Evolutionary conservation across 2,329 filamentous ascomycete species (phyloP).

Genomic region (Fusarium albosuccineum): DNA sequence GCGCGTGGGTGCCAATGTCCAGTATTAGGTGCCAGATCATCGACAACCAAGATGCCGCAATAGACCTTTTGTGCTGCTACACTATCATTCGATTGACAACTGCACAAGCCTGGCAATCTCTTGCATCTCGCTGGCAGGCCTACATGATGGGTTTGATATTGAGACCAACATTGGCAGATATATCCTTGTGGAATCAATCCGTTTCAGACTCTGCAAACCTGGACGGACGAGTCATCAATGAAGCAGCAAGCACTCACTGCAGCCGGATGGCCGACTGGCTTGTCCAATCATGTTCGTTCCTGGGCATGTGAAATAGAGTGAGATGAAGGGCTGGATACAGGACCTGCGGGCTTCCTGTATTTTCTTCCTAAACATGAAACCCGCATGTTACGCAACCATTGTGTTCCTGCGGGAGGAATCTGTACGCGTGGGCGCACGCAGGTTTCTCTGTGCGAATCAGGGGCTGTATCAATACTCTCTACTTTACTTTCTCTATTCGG

Average conservation of each 20-base stretch:
- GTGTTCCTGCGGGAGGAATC: not conserved
- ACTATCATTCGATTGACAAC: not conserved
- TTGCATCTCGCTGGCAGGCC: not conserved
- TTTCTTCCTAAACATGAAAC: conserved; percentile 26
- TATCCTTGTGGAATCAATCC: conserved; percentile 13
- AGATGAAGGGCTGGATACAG: not conserved
- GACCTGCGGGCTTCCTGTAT: conserved; percentile 17
- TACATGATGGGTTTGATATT: not conserved
- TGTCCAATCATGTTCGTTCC: not conserved
- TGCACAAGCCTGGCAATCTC: not conserved
- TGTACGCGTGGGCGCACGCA: too few relatives aligned
- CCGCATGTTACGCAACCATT: conserved; percentile 21
- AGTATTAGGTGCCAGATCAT: not conserved
- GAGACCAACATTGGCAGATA: not conserved
- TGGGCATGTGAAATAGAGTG: not conserved
- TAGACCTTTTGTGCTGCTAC: not conserved
- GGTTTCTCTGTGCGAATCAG: too few relatives aligned
- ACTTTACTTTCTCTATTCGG: not conserved
- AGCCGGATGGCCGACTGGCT: not conserved
- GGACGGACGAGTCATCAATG: not conserved
- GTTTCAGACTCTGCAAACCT: conserved; percentile 10
- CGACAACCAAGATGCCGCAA: not conserved
- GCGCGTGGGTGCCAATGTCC: not conserved
- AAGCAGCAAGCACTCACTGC: conserved; percentile 1
- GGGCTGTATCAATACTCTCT: not conserved